Conservation (phyloP, 2,329 filamentous ascomycete species). For the Aspergillus felis region DNA sequence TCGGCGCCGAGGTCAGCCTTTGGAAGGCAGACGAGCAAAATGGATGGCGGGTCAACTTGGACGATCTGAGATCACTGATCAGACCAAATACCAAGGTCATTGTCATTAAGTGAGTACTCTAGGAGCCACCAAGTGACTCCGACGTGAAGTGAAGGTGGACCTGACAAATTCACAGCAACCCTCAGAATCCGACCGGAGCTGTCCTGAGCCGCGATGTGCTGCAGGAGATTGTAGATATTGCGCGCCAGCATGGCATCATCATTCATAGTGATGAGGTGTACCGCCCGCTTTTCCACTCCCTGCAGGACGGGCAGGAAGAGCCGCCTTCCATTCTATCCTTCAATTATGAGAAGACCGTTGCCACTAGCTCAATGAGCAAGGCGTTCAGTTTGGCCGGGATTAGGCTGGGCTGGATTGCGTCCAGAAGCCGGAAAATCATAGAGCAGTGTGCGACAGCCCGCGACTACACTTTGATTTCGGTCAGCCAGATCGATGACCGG, state of each 20-base stretch:
- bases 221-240: conserved; percentile 58
- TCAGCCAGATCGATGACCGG: conserved; percentile 70
- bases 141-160: not conserved
- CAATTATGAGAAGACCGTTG: conserved; percentile 63
- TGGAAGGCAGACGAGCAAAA: conserved; percentile 67
- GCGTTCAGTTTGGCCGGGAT: conserved; percentile 75
- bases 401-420: conserved; percentile 72
- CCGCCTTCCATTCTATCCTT: conserved; percentile 66
- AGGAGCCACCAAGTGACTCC: not conserved
- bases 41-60: conserved; percentile 63
- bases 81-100: conserved; percentile 52
- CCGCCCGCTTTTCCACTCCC: conserved; percentile 69
- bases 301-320: conserved; percentile 44
- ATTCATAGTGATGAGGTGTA: conserved; percentile 79
- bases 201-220: conserved; percentile 60
- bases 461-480: conserved; percentile 76
- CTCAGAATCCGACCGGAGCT: conserved; percentile 77
- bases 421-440: conserved; percentile 56
- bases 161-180: conserved; percentile 47
- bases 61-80: conserved; percentile 63
- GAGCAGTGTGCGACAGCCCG: conserved; percentile 58
- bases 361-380: conserved; percentile 77
- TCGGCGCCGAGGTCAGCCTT: conserved; percentile 72
- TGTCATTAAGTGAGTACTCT: conserved; percentile 52
- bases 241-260: conserved; percentile 57